Percentiles rank a stretch among this genome's conserved stretches.
These are phyloP conservation scores for Penicillium sp. DNA, from an alignment of 2,329 filamentous ascomycete genomes.

Conservation along the genomic window DNA sequence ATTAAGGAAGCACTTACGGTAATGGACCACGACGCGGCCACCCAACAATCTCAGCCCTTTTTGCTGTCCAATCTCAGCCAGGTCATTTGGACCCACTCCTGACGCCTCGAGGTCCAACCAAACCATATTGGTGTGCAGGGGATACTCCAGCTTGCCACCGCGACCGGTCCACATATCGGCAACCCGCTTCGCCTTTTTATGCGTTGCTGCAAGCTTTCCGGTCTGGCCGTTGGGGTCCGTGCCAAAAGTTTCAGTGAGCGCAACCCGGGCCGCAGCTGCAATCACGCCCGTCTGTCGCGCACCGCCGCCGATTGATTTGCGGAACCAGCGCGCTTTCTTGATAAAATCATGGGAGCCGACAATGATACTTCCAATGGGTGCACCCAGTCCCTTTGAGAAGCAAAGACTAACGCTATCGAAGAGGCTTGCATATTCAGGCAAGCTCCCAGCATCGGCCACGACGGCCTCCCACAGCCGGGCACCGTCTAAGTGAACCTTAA, in stretches of 20 bases:
- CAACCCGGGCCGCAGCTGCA: slow-evolving; percentile 70
- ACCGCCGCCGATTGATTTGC: slow-evolving; percentile 78
- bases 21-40: slow-evolving; percentile 65
- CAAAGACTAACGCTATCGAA: slow-evolving; percentile 76
- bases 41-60: slow-evolving; percentile 57
- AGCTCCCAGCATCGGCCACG: slow-evolving; percentile 62
- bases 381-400: slow-evolving; percentile 79
- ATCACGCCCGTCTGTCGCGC: slow-evolving; percentile 73
- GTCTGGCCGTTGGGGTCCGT: slow-evolving; percentile 55
- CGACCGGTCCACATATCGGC: slow-evolving; percentile 64
- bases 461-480: slow-evolving; percentile 81
- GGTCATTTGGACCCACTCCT: slow-evolving; percentile 52
- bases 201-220: slow-evolving; percentile 59
- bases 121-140: slow-evolving; percentile 88
- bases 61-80: slow-evolving; percentile 54
- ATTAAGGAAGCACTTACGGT: slow-evolving; percentile 45
- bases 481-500: slow-evolving; percentile 74
- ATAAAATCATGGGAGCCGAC: slow-evolving; percentile 60
- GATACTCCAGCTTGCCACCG: slow-evolving; percentile 66
- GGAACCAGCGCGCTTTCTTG: slow-evolving; percentile 68
- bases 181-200: slow-evolving; percentile 62
- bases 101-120: slow-evolving; percentile 72
- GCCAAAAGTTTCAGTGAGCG: slow-evolving; percentile 75
- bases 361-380: slow-evolving; percentile 74
- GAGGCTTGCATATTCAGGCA: slow-evolving; percentile 64